A percentile compares a stretch with the other conserved stretches of the same genome.
These are phyloP conservation scores for Coelastrella sp. DNA, from an alignment of 139 green algal species.

Conservation along the genomic window DNA sequence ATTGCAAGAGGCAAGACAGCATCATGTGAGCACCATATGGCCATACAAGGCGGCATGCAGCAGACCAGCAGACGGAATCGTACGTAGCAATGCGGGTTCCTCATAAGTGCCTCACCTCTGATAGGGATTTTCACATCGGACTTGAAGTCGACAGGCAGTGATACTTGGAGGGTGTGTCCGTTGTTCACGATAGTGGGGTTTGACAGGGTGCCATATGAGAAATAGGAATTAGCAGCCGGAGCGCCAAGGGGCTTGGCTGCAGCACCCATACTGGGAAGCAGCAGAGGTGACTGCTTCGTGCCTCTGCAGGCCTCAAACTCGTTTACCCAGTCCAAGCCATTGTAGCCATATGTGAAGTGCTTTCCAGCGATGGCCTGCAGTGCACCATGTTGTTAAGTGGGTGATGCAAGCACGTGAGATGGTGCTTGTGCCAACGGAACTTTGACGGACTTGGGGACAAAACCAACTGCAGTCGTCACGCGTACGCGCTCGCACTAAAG, in stretches of 20 bases:
- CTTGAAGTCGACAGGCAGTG: neutral
- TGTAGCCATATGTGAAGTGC: slow-evolving; percentile 16
- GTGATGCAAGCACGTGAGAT: neutral
- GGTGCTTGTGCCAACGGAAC: too few species aligned
- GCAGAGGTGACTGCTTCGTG: neutral
- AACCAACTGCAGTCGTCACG: too few species aligned
- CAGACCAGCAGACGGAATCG: too few species aligned
- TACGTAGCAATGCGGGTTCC: too few species aligned
- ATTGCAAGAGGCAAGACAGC: too few species aligned
- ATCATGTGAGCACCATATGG: too few species aligned
- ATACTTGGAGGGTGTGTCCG: slow-evolving; percentile 39
- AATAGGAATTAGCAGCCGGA: neutral
- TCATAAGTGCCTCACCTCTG: neutral
- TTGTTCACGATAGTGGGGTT: slow-evolving; percentile 47
- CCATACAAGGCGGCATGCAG: too few species aligned
- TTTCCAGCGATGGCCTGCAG: neutral
- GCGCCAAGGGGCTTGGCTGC: neutral
- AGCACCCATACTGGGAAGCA: slow-evolving; percentile 2
- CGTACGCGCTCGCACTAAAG: too few species aligned
- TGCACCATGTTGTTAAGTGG: neutral
- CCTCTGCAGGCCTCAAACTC: neutral
- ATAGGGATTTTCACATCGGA: slow-evolving; percentile 26
- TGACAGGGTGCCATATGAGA: slow-evolving; percentile 15
- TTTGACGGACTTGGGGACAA: too few species aligned
- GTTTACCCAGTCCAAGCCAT: slow-evolving; percentile 16